Percentiles rank a stretch among this genome's conserved stretches.
phyloP scores from a whole-genome alignment of 2,329 filamentous ascomycete genomes.

The Lachnellula occidentalis region DNA sequence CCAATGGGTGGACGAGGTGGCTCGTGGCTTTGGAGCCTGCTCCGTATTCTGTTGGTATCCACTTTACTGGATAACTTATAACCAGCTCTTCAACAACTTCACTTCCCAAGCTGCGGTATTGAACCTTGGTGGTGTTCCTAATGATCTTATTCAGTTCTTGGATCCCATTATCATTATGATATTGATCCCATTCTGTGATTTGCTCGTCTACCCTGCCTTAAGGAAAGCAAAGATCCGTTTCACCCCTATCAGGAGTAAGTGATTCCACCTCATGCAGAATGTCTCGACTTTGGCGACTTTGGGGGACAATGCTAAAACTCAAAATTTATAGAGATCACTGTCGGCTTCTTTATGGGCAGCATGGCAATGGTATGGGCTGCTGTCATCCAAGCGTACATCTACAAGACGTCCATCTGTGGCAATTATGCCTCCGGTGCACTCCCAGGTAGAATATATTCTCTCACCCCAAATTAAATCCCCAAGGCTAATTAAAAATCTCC shows the following conservation, averaged over 20 bases:
- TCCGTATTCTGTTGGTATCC: slow-evolving; percentile 57
- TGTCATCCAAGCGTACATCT: slow-evolving; percentile 58
- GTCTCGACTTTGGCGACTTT: background rate
- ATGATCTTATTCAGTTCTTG: slow-evolving; percentile 71
- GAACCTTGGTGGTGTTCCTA: slow-evolving; percentile 65
- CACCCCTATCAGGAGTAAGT: slow-evolving; percentile 60
- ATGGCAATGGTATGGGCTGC: slow-evolving; percentile 55
- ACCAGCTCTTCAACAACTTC: slow-evolving; percentile 56
- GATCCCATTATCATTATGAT: slow-evolving; percentile 72
- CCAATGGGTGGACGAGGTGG: slow-evolving; percentile 74
- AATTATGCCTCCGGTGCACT: slow-evolving; percentile 43
- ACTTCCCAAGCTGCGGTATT: slow-evolving; percentile 61
- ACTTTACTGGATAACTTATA: slow-evolving; percentile 52
- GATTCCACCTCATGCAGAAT: background rate
- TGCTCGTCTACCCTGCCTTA: slow-evolving; percentile 62
- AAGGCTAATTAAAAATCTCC: too few species aligned
- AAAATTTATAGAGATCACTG: slow-evolving; percentile 50
- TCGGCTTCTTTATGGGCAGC: slow-evolving; percentile 61
- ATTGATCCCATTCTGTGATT: slow-evolving; percentile 67
- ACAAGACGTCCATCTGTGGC: slow-evolving; percentile 57
- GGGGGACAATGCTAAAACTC: background rate
- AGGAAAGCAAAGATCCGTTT: slow-evolving; percentile 59
- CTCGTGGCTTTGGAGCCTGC: slow-evolving; percentile 63
- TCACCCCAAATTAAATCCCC: too few species aligned
- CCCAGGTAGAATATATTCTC: background rate